phyloP scores from a whole-genome alignment of 2,329 filamentous ascomycete genomes.

The Venturia asperata region DNA sequence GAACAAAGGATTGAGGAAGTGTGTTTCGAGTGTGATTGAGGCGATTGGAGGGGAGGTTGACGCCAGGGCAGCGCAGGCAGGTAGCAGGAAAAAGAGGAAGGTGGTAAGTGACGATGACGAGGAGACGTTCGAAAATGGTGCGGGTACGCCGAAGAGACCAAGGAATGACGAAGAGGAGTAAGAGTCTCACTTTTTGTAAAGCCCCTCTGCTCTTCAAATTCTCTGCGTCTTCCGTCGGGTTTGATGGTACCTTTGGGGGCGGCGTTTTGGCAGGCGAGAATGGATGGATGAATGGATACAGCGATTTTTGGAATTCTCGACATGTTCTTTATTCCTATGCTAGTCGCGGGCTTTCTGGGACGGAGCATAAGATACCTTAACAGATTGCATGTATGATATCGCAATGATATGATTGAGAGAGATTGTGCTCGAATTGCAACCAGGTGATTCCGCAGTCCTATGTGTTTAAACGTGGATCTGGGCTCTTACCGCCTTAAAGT shows the following conservation, averaged over 20 bases:
- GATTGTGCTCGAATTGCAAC: background rate
- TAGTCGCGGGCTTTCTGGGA: background rate
- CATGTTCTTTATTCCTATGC: background rate
- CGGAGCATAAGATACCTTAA: background rate
- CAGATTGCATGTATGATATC: background rate
- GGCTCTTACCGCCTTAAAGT: too few species aligned
- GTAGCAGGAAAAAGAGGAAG: constrained; percentile 30
- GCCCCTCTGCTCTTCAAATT: too few species aligned
- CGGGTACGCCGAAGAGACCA: constrained; percentile 15
- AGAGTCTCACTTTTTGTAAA: too few species aligned
- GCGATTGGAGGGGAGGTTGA: constrained; percentile 21
- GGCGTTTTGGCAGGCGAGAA: background rate
- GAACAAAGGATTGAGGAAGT: constrained; percentile 23
- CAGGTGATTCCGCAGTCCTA: too few species aligned
- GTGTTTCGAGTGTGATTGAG: constrained; percentile 19
- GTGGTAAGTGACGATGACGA: constrained; percentile 31
- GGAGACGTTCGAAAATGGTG: constrained; percentile 24
- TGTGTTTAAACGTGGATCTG: too few species aligned
- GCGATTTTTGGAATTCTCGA: background rate
- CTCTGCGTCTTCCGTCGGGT: too few species aligned
- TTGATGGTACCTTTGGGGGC: background rate
- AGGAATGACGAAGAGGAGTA: background rate
- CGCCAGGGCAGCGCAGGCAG: constrained; percentile 11
- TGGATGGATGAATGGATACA: background rate
- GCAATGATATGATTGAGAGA: background rate